Percentiles rank a stretch among this genome's conserved stretches.
Conservation (phyloP, 1,284 basidiomycete species). For the Moesziomyces antarcticus region DNA sequence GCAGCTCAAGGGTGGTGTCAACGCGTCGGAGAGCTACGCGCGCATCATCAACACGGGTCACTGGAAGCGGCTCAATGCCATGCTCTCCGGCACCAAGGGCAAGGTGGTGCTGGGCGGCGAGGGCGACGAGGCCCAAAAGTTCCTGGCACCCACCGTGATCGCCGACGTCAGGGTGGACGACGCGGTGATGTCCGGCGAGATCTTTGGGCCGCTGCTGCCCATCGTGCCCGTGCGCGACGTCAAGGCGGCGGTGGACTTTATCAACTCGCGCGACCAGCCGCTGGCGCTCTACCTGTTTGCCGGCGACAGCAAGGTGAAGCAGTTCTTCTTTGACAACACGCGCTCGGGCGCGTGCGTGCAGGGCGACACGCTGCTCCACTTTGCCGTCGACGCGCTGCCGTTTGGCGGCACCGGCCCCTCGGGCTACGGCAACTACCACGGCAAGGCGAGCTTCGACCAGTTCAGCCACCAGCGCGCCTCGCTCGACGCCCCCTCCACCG, state of each 20-base stretch:
- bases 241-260: constrained; percentile 61
- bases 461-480: constrained; percentile 71
- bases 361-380: constrained; percentile 67
- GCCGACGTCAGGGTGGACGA: constrained; percentile 74
- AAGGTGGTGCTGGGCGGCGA: constrained; percentile 78
- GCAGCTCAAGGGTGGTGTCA: constrained; percentile 69
- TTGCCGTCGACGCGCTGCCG: constrained; percentile 73
- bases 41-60: constrained; percentile 73
- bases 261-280: constrained; percentile 75
- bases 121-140: constrained; percentile 73
- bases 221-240: constrained; percentile 76
- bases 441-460: constrained; percentile 71
- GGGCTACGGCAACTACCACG: constrained; percentile 71
- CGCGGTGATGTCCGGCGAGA: constrained; percentile 75
- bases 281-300: constrained; percentile 82
- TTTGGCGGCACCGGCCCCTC: constrained; percentile 70
- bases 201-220: constrained; percentile 81
- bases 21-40: constrained; percentile 70
- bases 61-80: constrained; percentile 74
- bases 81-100: constrained; percentile 79
- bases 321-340: constrained; percentile 70
- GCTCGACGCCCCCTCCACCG: constrained; percentile 69
- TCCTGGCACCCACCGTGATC: constrained; percentile 77
- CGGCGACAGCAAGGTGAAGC: constrained; percentile 73
- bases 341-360: constrained; percentile 50